Base-by-base conservation (phyloP, 139 green algal species). In the Gonium pectorale region DNA sequence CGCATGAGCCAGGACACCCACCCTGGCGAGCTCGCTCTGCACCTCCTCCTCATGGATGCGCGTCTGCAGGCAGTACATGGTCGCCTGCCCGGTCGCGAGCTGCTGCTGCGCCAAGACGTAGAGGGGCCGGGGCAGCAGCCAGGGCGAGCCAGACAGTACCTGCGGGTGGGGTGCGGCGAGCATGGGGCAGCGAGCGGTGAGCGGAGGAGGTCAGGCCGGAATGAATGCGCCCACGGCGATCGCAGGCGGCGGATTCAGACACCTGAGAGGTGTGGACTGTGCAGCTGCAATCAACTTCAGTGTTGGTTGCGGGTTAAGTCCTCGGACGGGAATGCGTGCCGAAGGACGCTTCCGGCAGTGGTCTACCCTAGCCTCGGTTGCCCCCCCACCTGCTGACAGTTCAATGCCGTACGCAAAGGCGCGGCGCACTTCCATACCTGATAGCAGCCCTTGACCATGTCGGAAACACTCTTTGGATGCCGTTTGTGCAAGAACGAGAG, bases 81-180 rank as follows among this genome's bases (percentile, higher is more conserved):
- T 69, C 3, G 86, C 87, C 35, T 68, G 60, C n/a, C 74, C 81
- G 24, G 19, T 68, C 51, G 43, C 24, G 37, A 22, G 71, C 26
- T 63, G 69, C 38, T 44, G 70, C 54, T 86, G 66, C 0, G 91
- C 71, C 9, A 96, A 83, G 24, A 96, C 87, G 75, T 88, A 97
- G 9, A 96, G 86, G n/a, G 90, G 80, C 49, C 88, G 86, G n/a
- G 92, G 90, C 46, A 90, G 72, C 44, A 93, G 70, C 93, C 94
- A 97, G 5, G 94, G 94, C 46, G 91, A 94, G 31, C 87, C 89
- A 7, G 90, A 69, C 17, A 94, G 83, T 26, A 97, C 79, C 91
- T 95, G 90, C 29, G 70, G 49, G 43, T 0, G 60, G 54, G 49
- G 8, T 31, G 38, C 13, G 33, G 35, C 26, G 63, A 11, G 31